A percentile compares a stretch with the other conserved stretches of the same genome.
Evolutionary conservation across 352 stramenopile species (phyloP).

Genomic region (Phytopythium montanum): DNA sequence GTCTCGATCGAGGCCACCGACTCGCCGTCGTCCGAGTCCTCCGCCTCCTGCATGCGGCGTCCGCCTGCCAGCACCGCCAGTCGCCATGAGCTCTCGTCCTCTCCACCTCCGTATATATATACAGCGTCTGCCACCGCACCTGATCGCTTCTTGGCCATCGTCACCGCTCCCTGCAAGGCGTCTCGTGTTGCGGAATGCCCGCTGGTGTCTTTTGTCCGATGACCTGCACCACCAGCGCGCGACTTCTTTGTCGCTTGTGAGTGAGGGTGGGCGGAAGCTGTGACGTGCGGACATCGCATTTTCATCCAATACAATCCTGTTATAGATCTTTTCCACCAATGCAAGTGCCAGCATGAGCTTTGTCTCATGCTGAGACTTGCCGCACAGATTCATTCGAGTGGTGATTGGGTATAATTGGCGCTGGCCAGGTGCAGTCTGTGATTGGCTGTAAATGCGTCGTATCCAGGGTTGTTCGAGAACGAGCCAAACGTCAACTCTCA

Average conservation of each 20-base stretch:
- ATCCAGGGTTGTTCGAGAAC: slow-evolving; percentile 2
- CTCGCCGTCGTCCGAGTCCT: slow-evolving; percentile 59
- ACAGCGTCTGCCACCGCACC: slow-evolving; percentile 20
- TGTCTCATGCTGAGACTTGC: slow-evolving; percentile 3
- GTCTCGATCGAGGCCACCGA: slow-evolving; percentile 76
- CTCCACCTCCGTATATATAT: too few species aligned
- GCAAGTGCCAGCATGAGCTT: neutral
- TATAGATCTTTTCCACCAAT: neutral
- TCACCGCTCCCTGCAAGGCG: slow-evolving; percentile 2
- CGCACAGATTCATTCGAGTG: neutral
- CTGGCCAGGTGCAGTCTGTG: neutral
- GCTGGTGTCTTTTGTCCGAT: too few species aligned
- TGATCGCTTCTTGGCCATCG: slow-evolving; percentile 68
- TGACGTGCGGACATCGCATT: neutral
- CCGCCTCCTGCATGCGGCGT: slow-evolving; percentile 63
- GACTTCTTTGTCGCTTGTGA: slow-evolving; percentile 2
- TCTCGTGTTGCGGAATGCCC: slow-evolving; percentile 1
- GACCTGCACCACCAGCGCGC: neutral
- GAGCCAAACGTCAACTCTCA: slow-evolving; percentile 2
- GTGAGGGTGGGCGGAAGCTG: neutral
- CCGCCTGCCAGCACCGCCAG: slow-evolving; percentile 21
- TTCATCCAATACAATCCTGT: neutral
- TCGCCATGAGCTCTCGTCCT: slow-evolving; percentile 2
- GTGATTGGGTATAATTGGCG: slow-evolving; percentile 1
- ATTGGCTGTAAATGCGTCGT: neutral